phyloP scores from a whole-genome alignment of 1,139 yeast species.

The Candida frijolesensis region DNA sequence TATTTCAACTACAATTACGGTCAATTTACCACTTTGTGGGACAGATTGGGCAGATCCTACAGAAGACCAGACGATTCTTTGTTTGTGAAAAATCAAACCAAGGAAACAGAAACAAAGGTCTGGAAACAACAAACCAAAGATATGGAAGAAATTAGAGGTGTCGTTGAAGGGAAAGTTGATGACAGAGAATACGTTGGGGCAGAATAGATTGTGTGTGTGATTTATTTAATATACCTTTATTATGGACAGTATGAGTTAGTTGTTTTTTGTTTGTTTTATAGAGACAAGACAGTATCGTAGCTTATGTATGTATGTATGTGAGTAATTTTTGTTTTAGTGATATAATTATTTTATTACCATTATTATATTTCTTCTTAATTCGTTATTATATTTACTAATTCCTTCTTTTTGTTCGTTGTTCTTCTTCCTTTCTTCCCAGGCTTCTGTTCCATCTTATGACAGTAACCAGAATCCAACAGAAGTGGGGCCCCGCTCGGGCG shows the following conservation, averaged over 20 bases:
- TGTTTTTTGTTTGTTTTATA: background rate
- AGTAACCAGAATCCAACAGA: too few species aligned
- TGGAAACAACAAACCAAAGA: conserved; percentile 75
- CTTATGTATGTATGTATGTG: background rate
- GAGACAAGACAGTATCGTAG: background rate
- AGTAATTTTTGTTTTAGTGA: background rate
- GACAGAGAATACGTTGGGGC: conserved; percentile 45
- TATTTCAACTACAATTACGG: conserved; percentile 98
- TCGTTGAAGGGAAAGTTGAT: conserved; percentile 73
- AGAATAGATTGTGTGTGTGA: background rate
- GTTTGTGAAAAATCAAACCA: conserved; percentile 65
- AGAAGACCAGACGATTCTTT: conserved; percentile 88
- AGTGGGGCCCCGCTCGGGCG: too few species aligned
- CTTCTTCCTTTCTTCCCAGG: too few species aligned
- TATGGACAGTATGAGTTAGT: conserved; percentile 1
- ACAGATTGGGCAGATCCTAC: conserved; percentile 90
- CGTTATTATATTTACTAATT: too few species aligned
- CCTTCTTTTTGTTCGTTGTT: too few species aligned
- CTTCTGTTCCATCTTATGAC: too few species aligned
- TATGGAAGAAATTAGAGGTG: conserved; percentile 79
- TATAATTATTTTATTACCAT: background rate
- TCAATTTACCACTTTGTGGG: conserved; percentile 97
- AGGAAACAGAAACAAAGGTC: conserved; percentile 50
- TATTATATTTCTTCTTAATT: too few species aligned
- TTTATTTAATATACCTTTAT: background rate